These are phyloP conservation scores for Wallacemonas sp. DNA, from an alignment of 208 protist genomes.

Conservation along the genomic window DNA sequence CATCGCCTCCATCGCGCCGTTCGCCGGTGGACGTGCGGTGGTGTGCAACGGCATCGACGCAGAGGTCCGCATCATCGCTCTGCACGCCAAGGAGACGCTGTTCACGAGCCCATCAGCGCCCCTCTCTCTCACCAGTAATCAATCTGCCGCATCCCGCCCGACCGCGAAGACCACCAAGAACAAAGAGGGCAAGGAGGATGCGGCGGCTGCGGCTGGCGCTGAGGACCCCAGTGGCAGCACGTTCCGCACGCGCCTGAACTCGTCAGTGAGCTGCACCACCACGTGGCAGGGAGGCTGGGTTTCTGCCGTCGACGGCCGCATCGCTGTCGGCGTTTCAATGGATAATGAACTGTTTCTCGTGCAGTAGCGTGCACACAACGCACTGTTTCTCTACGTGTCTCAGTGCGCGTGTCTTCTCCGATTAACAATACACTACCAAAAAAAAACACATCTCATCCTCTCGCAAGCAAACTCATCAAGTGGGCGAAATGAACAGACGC, in stretches of 20 bases:
- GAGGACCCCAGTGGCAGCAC: slow-evolving; percentile 34
- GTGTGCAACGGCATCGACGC: slow-evolving; percentile 69
- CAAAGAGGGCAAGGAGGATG: slow-evolving; percentile 15
- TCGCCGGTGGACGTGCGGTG: slow-evolving; percentile 47
- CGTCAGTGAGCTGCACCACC: slow-evolving; percentile 53
- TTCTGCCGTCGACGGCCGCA: slow-evolving; percentile 28
- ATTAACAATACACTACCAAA: no score
- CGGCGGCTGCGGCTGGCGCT: slow-evolving; percentile 11
- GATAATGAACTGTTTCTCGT: slow-evolving; percentile 70
- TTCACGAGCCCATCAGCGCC: neutral
- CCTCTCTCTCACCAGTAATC: slow-evolving; percentile 21
- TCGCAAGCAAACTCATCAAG: no score
- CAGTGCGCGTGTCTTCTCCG: no score
- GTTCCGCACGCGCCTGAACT: slow-evolving; percentile 79
- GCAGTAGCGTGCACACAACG: slow-evolving; percentile 20
- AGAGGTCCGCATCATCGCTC: slow-evolving; percentile 52
- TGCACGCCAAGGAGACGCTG: slow-evolving; percentile 15
- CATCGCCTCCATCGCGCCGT: slow-evolving; percentile 49
- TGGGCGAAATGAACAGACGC: no score
- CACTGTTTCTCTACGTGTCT: no score
- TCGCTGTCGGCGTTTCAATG: slow-evolving; percentile 70
- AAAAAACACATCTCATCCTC: no score
- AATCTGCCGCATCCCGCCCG: slow-evolving; percentile 3
- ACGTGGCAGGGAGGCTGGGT: slow-evolving; percentile 83
- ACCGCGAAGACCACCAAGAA: neutral